Base-by-base conservation (phyloP, 1,284 basidiomycete species). In the Irpex sp. region DNA sequence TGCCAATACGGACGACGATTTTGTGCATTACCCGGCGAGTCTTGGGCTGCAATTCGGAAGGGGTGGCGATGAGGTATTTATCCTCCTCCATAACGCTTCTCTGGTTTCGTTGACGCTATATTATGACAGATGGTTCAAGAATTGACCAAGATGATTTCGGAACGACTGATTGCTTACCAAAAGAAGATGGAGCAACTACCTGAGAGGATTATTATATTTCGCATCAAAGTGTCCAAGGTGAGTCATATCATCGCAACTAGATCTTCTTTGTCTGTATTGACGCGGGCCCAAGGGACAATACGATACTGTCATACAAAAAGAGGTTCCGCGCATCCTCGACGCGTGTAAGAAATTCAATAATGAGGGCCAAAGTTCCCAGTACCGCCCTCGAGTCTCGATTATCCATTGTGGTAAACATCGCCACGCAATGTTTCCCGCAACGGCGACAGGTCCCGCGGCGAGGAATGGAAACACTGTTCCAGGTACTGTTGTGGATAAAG, bases 391-490 rank as follows among this genome's bases (percentile, higher is more conserved):
- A 56, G 71, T 94, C 7, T 86, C 88, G 5, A 91, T 92, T 69
- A 77, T 90, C 64, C 82, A 93, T 60, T 92, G 89, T 71, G 89
- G 89, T 6, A 94, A 93, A 74, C 84, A 91, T 0, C 92, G 93
- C 70, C 85, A 93, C 69, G 86, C 90, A 0, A 83, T 85, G 47
- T 85, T 88, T 72, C 89, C 79, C 73, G 80, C 89, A 0, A 84
- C 84, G 0, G 73, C 79, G 38, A 74, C 77, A 0, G 68, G 77
- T 4, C 69, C 79, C 52, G 85, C 82, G 1, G 83, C 85, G 65
- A 78, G 72, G 62, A 89, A 88, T 65, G 88, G 89, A 0, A 92
- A 93, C 69, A 90, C 89, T 0, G 80, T 79, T 2, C 86, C 91
- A 0, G 91, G 91, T 1, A 91, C 91, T 0, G 83, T 93, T 6